These are phyloP conservation scores for Ceratocystis cubensis DNA, from an alignment of 2,329 filamentous ascomycete genomes.

Conservation along the genomic window DNA sequence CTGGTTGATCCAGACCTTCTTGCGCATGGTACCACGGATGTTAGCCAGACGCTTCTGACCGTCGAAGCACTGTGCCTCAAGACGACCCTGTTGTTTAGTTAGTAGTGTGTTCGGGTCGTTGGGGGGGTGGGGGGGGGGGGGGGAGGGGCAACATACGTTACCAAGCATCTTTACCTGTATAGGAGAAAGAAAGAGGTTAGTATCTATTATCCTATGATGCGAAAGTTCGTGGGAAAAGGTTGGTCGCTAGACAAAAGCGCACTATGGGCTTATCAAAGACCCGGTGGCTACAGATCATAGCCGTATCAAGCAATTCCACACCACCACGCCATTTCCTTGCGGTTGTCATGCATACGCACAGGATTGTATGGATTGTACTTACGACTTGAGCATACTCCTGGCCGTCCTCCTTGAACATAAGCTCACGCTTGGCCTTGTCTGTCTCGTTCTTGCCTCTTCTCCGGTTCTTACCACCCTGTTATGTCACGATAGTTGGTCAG, in stretches of 20 bases:
- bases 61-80: constrained; percentile 91
- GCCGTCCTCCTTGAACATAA: constrained; percentile 97
- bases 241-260: not conserved
- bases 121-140: no score
- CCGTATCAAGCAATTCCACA: not conserved
- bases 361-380: constrained; percentile 8
- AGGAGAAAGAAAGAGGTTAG: constrained; percentile 22
- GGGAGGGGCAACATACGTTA: constrained; percentile 37
- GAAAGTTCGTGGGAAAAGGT: not conserved
- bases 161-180: constrained; percentile 71
- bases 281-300: not conserved
- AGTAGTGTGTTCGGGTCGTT: not conserved
- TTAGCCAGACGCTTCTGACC: constrained; percentile 64
- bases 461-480: constrained; percentile 92
- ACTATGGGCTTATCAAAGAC: not conserved
- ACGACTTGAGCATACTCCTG: constrained; percentile 44
- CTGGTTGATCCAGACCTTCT: constrained; percentile 99
- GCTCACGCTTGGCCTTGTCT: constrained; percentile 97
- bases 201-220: not conserved
- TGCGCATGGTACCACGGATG: constrained; percentile 47
- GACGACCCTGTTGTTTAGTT: constrained; percentile 44
- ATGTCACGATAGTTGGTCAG: constrained; percentile 1
- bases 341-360: not conserved
- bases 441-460: constrained; percentile 98
- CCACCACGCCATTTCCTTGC: not conserved